phyloP scores from a whole-genome alignment of 805 yeast genomes.

The Candida boidinii region DNA sequence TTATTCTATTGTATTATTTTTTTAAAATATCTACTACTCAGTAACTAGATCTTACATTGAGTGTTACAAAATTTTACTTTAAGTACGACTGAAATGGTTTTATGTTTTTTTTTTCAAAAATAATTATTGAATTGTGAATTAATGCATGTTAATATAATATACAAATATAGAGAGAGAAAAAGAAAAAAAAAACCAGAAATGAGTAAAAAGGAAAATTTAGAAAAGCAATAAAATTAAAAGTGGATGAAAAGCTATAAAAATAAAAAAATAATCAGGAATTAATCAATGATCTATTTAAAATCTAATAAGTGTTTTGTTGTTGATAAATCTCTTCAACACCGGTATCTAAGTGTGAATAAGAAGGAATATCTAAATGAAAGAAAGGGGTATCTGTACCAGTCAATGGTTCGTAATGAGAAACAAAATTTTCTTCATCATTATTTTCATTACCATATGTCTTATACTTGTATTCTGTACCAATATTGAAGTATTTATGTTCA shows the following conservation, averaged over 20 bases:
- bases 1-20: too few species aligned
- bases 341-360: conserved; percentile 24
- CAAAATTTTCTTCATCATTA: conserved; percentile 3
- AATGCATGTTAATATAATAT: too few species aligned
- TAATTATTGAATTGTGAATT: too few species aligned
- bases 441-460: too few species aligned
- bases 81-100: too few species aligned
- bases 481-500: conserved; percentile 4
- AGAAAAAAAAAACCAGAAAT: background rate
- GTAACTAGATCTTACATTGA: too few species aligned
- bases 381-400: conserved; percentile 61
- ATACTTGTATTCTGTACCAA: conserved; percentile 1
- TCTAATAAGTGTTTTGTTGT: too few species aligned
- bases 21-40: too few species aligned
- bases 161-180: background rate
- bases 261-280: background rate
- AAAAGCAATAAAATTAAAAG: background rate
- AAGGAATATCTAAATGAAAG: conserved; percentile 74
- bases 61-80: too few species aligned
- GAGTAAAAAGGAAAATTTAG: background rate
- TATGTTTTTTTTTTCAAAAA: too few species aligned
- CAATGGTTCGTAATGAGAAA: conserved; percentile 12
- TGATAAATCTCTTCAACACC: too few species aligned
- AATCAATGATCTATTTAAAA: too few species aligned
- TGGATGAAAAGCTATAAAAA: background rate